Conservation (phyloP, 768 basidiomycete species). For the Lyophyllum decastes region DNA sequence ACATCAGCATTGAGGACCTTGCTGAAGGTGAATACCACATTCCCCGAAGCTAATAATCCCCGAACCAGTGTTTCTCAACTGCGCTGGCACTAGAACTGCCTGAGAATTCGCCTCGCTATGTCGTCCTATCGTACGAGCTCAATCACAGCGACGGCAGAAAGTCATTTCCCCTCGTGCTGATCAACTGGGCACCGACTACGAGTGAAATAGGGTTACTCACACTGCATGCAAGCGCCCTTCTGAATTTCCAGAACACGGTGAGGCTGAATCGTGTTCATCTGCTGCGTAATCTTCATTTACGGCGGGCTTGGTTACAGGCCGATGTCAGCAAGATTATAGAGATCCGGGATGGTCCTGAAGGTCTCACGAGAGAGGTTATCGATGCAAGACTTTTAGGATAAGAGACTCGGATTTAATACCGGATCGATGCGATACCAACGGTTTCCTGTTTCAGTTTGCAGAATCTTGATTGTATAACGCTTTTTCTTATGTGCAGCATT, state of each 20-base stretch:
- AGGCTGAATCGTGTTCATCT: conserved; percentile 25
- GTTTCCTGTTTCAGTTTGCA: not conserved
- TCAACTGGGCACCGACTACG: conserved; percentile 86
- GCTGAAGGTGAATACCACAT: conserved; percentile 68
- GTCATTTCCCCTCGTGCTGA: conserved; percentile 80
- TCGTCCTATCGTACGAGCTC: conserved; percentile 82
- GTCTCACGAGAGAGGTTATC: conserved; percentile 71
- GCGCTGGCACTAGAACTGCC: conserved; percentile 74
- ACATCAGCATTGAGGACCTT: conserved; percentile 79
- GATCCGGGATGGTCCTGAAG: conserved; percentile 78
- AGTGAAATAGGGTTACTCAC: conserved; percentile 78
- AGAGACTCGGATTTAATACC: not conserved
- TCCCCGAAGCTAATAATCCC: not conserved
- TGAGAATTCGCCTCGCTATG: conserved; percentile 83
- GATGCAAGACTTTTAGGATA: conserved; percentile 54
- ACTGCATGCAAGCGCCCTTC: conserved; percentile 79
- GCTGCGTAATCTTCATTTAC: not conserved
- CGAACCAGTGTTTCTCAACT: too few species aligned
- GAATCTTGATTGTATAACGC: not conserved
- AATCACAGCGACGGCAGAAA: conserved; percentile 79
- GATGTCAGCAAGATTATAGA: conserved; percentile 82
- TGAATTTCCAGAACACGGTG: conserved; percentile 80
- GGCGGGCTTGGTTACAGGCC: conserved; percentile 42
- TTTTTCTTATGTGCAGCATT: too few species aligned
- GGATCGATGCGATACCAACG: conserved; percentile 4